Evolutionary conservation across 371 early-diverging fungal genomes (phyloP).

Genomic region (Mucor irregularis): DNA sequence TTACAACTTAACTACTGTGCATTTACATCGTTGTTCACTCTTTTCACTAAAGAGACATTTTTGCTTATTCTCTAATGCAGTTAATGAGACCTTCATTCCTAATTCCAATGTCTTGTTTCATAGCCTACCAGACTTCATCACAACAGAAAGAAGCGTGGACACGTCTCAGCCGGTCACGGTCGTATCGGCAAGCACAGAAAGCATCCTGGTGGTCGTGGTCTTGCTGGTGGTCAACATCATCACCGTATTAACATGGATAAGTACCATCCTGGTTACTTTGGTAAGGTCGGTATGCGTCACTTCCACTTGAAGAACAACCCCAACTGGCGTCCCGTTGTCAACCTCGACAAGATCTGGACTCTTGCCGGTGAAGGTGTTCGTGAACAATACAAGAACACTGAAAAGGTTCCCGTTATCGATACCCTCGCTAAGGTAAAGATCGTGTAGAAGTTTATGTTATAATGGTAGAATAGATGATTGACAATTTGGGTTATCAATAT

Average conservation of each 20-base stretch:
- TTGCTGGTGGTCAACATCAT: slow-evolving; percentile 99
- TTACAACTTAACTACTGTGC: neutral
- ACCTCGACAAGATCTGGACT: slow-evolving; percentile 94
- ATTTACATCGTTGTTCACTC: neutral
- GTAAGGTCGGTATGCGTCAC: slow-evolving; percentile 99
- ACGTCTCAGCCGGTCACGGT: slow-evolving; percentile 95
- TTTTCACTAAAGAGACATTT: too few species aligned
- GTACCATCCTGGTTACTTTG: slow-evolving; percentile 99
- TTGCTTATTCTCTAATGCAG: too few species aligned
- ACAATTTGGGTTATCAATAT: neutral
- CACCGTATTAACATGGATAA: slow-evolving; percentile 99
- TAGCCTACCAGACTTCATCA: slow-evolving; percentile 82
- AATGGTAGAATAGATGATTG: neutral
- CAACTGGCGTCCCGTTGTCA: slow-evolving; percentile 87
- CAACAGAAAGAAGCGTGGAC: slow-evolving; percentile 91
- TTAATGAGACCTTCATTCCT: too few species aligned
- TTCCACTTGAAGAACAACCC: slow-evolving; percentile 97
- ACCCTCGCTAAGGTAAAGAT: slow-evolving; percentile 70
- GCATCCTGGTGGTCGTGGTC: slow-evolving; percentile 99
- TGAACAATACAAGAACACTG: slow-evolving; percentile 84
- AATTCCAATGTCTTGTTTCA: too few species aligned
- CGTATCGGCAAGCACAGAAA: slow-evolving; percentile 97
- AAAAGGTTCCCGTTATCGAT: slow-evolving; percentile 94
- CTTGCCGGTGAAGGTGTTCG: slow-evolving; percentile 92
- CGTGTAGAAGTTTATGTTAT: neutral